These are phyloP conservation scores for Russula earlei DNA, from an alignment of 768 basidiomycete species.

Conservation along the genomic window DNA sequence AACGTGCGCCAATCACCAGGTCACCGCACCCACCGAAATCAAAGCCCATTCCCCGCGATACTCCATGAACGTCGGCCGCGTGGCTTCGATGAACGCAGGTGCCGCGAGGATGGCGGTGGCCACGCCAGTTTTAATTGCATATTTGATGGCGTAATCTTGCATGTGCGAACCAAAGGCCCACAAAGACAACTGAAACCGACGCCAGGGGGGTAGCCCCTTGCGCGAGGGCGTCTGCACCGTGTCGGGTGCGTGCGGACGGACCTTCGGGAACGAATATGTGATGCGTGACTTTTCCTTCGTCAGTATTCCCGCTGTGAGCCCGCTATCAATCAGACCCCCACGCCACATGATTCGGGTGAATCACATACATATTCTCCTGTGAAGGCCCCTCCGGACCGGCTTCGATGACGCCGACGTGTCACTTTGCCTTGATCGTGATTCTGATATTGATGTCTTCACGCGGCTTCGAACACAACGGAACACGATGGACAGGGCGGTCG, in stretches of 20 bases:
- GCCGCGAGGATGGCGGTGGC: constrained; percentile 74
- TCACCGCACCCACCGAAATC: constrained; percentile 58
- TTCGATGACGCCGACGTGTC: constrained; percentile 12
- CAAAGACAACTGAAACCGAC: constrained; percentile 54
- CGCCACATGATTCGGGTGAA: background rate
- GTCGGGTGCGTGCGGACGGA: constrained; percentile 74
- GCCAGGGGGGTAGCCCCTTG: constrained; percentile 47
- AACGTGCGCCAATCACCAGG: background rate
- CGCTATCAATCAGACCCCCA: background rate
- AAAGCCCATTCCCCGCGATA: constrained; percentile 94
- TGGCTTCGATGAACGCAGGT: constrained; percentile 79
- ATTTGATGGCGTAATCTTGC: constrained; percentile 69
- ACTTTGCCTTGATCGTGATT: background rate
- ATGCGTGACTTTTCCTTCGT: constrained; percentile 29
- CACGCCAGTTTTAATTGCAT: constrained; percentile 81
- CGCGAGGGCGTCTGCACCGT: constrained; percentile 73
- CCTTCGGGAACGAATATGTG: constrained; percentile 69
- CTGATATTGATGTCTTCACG: background rate
- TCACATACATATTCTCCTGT: constrained; percentile 25
- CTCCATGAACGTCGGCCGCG: constrained; percentile 66
- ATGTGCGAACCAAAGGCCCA: constrained; percentile 65
- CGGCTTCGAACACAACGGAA: constrained; percentile 18
- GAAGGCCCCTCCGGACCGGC: constrained; percentile 15
- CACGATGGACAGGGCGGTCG: constrained; percentile 32
- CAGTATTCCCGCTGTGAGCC: constrained; percentile 39